Percentiles rank a stretch among this genome's conserved stretches.
phyloP scores from a whole-genome alignment of 1,284 basidiomycete species.

The Trichosporon inkin region DNA sequence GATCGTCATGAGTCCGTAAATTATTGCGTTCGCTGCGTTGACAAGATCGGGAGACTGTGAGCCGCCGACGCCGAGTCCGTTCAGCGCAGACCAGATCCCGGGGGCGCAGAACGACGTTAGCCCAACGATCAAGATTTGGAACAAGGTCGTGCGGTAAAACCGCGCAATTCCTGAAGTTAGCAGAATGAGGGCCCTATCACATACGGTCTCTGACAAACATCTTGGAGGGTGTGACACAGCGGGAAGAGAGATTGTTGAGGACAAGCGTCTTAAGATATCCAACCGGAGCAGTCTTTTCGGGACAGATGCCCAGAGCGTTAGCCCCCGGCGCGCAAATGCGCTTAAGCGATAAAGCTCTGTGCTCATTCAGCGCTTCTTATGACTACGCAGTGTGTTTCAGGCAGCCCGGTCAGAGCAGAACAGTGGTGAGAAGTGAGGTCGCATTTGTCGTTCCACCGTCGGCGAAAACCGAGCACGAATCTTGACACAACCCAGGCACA shows the following conservation, averaged over 20 bases:
- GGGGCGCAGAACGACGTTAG: slow-evolving; percentile 36
- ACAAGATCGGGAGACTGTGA: slow-evolving; percentile 37
- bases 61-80: slow-evolving; percentile 39
- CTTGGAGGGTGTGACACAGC: not conserved
- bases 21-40: slow-evolving; percentile 35
- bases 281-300: too few species aligned
- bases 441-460: too few species aligned
- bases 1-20: slow-evolving; percentile 28
- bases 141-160: slow-evolving; percentile 27
- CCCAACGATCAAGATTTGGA: slow-evolving; percentile 28
- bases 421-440: too few species aligned
- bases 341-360: too few species aligned
- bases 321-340: too few species aligned
- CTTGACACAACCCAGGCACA: not conserved
- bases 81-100: slow-evolving; percentile 36
- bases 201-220: not conserved
- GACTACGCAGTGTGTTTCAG: too few species aligned
- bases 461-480: not conserved
- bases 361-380: too few species aligned
- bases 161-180: not conserved
- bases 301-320: too few species aligned
- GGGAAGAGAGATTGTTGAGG: too few species aligned
- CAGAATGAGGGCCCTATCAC: not conserved
- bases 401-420: too few species aligned
- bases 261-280: too few species aligned